Base-by-base conservation (phyloP, 805 yeast genomes). In the Saturnispora serradocipensis region DNA sequence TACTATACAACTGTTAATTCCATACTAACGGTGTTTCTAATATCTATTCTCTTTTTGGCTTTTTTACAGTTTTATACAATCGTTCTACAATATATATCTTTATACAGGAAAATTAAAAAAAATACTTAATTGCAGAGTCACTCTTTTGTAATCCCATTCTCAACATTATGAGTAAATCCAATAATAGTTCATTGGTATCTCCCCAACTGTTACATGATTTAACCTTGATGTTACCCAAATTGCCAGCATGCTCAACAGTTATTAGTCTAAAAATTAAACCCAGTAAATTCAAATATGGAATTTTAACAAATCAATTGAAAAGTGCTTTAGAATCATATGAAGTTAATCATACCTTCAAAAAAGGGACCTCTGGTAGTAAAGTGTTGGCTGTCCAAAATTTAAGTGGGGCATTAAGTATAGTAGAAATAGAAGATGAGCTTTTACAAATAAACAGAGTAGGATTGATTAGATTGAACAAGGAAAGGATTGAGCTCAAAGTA, bases 401-500 rank as follows among this genome's bases (percentile, higher is more conserved):
- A 10, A 50, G 54, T 36, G 30, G 46, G n/a, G 39, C 54, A 5
- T 45, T 56, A 13, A 34, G 39, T 15, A 16, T 56, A 11, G 49
- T 55, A 18, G 42, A 40, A 18, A 18, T 51, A 6, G 16, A 34
- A n/a, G 42, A 42, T 24, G n/a, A 20, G n/a, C n/a, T 38, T 38
- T 38, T 24, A 9, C 42, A 38, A 13, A 10, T 38, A n/a, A 8
- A 2, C 15, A 38, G n/a, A 30, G 24, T 55, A 18, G 54, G 52
- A 32, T 10, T 56, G 8, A 43, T 55, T 10, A 47, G 52, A 25
- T 48, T 56, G 34, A 52, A 51, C 45, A 55, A 51, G 18, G 53
- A 51, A 15, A 50, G 56, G 54, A 36, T 58, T 30, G 54, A 53
- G 4, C 10, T 58, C 2, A 52, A 49, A 30, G 7, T 25, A 20